Conservation (phyloP, 805 yeast genomes). For the Vanderwaltozyma polyspora region DNA sequence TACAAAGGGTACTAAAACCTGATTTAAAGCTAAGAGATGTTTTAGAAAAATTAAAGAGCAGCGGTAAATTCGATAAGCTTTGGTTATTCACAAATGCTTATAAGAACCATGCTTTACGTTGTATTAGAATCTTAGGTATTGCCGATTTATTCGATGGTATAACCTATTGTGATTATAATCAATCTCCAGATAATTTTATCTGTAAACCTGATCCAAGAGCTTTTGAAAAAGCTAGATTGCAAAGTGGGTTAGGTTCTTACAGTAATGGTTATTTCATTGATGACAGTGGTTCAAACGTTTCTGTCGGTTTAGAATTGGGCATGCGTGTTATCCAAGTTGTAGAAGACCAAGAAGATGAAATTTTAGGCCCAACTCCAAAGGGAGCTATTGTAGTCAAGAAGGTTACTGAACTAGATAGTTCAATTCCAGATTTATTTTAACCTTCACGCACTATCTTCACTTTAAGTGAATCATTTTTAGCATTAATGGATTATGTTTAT, state of each 20-base stretch:
- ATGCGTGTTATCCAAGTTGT: slow-evolving; percentile 64
- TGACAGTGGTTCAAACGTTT: slow-evolving; percentile 71
- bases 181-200: slow-evolving; percentile 39
- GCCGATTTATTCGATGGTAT: slow-evolving; percentile 89
- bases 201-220: slow-evolving; percentile 79
- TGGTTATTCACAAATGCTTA: slow-evolving; percentile 95
- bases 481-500: too few species aligned
- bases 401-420: too few species aligned
- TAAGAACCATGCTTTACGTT: slow-evolving; percentile 75
- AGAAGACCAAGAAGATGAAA: slow-evolving; percentile 46
- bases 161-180: slow-evolving; percentile 72
- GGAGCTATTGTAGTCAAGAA: too few species aligned
- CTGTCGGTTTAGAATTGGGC: slow-evolving; percentile 60
- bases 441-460: too few species aligned
- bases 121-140: slow-evolving; percentile 62
- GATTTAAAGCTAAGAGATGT: slow-evolving; percentile 40
- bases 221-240: slow-evolving; percentile 49
- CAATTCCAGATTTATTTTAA: too few species aligned
- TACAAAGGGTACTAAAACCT: slow-evolving; percentile 58
- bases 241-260: slow-evolving; percentile 37
- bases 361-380: too few species aligned
- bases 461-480: too few species aligned
- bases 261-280: slow-evolving; percentile 64
- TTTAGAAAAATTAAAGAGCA: slow-evolving; percentile 31
- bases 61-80: slow-evolving; percentile 48